Evolutionary conservation across 1,284 basidiomycete genomes (phyloP), one percentile per base, ranked within the genome.

Genomic region (Leccinum subfulvum): DNA sequence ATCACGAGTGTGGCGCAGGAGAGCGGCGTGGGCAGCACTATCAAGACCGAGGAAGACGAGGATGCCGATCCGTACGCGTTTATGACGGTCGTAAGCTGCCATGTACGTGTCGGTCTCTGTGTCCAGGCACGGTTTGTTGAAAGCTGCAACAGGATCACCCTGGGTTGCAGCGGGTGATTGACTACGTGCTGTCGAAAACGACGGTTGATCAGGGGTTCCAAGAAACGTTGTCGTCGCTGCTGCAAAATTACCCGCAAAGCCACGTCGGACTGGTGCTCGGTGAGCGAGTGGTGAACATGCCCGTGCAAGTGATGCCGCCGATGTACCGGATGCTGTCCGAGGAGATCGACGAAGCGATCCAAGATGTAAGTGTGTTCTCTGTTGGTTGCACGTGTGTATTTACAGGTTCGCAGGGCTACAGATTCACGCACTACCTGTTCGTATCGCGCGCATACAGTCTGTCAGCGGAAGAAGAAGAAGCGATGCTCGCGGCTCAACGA

Each of bases 251-350:
- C 33, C 37, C 68, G 1, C 54, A 70, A 37, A 77, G 81, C 4
- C 86, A 90, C 64, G 84, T 95, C 57, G 95, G 92, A 0, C 81
- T 96, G 21, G 82, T 97, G 13, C 80, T 97, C 68, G 92, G 89
- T 63, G 92, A 97, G 72, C 83, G 95, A 1, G 80, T 97, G 61
- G 84, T 96, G 70, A 98, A 97, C 75, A 94, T 98, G 85, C 95
- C 95, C 0, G 88, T 94, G 4, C 92, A 97, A 68, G 85, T 95
- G 49, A 83, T 95, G 18, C 90, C 94, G 11, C 94, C 93, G 1
- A 90, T 96, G 86, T 97, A 95, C 76, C 82, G 83, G 59, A 94
- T 97, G 90, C 81, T 97, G 23, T 78, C 81, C 0, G 87, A 90
- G 55, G 95, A 98, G 73, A 79, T 96, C n/a, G 79, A 85, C 57